Evolutionary conservation across 2,329 filamentous ascomycete genomes (phyloP), one percentile per base, ranked within the genome.

Genomic region (Colletotrichum coccodes): DNA sequence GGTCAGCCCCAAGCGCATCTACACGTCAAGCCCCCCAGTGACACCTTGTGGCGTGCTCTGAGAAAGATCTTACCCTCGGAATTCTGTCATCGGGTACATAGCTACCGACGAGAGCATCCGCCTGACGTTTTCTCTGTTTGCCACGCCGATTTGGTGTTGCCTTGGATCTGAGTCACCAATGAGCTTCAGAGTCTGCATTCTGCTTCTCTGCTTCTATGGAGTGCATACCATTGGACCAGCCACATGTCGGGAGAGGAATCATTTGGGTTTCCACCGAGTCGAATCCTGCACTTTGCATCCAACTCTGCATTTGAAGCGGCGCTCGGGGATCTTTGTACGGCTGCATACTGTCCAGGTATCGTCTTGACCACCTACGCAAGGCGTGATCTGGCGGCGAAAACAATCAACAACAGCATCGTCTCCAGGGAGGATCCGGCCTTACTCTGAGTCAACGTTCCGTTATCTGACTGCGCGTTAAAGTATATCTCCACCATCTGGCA

Each of bases 401-500:
- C 52, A 26, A 38, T 73, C 32, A 71, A 72, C 62, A 64, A 68
- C 50, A 66, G 60, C 57, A 57, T 54, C 47, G 30, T 28, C 44
- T 36, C 14, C 18, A 34, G 21, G 59, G 16, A 8, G 12, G 32
- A 32, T 12, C 9, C 11, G 40, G n/a, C 54, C 85, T 78, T 75
- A 86, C 89, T 84, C 58, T 90, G 86, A 12, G 89, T 90, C 73
- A 96, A 81, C n/a, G 89, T 90, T 6, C 94, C 94, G 74, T 93
- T 97, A 73, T 95, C 90, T 0, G 94, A 97, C 78, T 97, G 95
- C 30, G 93, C 90, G 72, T 94, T 94, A 78, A 91, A 91, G 75
- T 97, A 94, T 74, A 95, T 88, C 76, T 97, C 95, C n/a, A 93
- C 88, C 86, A 97, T 91, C 76, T 97, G 94, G 68, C 92, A 87